phyloP scores from a whole-genome alignment of 106 monocot genomes.

The Iris macrosiphon region DNA sequence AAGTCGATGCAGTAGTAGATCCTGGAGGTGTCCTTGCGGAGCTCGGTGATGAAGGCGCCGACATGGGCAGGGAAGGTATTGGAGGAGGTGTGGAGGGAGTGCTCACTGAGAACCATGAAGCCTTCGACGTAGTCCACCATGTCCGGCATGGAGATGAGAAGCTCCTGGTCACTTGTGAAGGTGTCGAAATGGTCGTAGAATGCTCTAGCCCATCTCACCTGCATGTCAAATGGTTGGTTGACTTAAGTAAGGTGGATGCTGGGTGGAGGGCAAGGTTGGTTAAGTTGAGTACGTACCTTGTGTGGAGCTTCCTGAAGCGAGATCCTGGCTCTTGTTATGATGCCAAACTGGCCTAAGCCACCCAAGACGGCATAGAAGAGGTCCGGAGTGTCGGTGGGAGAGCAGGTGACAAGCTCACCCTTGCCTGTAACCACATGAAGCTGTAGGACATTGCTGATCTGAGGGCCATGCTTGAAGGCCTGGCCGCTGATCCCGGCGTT shows the following conservation, averaged over 20 bases:
- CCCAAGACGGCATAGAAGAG: slow-evolving; percentile 52
- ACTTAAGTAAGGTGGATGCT: no score
- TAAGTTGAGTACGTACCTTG: slow-evolving; percentile 25
- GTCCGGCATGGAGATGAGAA: slow-evolving; percentile 35
- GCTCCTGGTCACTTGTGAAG: slow-evolving; percentile 40
- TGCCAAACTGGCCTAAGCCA: slow-evolving; percentile 58
- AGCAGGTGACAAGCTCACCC: slow-evolving; percentile 49
- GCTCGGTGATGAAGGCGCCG: slow-evolving; percentile 25
- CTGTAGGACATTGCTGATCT: slow-evolving; percentile 21
- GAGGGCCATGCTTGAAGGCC: slow-evolving; percentile 21
- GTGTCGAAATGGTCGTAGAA: slow-evolving; percentile 35
- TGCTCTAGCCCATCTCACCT: slow-evolving; percentile 37
- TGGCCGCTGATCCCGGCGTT: slow-evolving; percentile 25
- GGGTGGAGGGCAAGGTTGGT: not conserved
- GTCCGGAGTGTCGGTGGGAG: slow-evolving; percentile 21
- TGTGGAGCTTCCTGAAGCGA: slow-evolving; percentile 38
- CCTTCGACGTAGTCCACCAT: slow-evolving; percentile 73
- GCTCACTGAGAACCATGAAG: slow-evolving; percentile 62
- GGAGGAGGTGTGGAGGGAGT: slow-evolving; percentile 63
- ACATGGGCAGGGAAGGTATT: slow-evolving; percentile 48
- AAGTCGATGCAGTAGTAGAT: slow-evolving; percentile 78
- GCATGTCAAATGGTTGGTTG: not conserved
- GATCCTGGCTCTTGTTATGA: slow-evolving; percentile 59
- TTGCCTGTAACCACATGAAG: slow-evolving; percentile 24
- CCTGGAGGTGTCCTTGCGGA: slow-evolving; percentile 26